Evolutionary conservation across 305 asterid species (phyloP), one percentile per base, ranked within the genome.

Genomic region (Fraxinus velutina): DNA sequence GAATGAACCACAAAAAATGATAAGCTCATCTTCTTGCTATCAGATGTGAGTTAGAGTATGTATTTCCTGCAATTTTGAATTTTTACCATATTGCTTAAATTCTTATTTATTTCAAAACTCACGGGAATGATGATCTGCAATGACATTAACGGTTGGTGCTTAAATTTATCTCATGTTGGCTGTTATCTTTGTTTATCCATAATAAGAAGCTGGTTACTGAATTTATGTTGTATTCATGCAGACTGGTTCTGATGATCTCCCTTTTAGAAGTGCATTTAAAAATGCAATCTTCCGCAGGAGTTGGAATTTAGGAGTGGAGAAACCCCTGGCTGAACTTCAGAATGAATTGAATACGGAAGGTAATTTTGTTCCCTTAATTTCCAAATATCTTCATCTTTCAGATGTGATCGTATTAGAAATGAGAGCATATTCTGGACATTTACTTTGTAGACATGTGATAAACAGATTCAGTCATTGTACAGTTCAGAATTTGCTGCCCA

Each of bases 191-290:
- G 79, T 34, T 83, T 47, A 77, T 24, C 22, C 55, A 4, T 24
- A 29, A 75, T 70, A 47, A 4, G 57, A 29, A 80, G 80, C 70
- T 81, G 70, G 32, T 78, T 78, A 75, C 75, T 36, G 83, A 89
- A 66, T 13, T 34, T 47, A 50, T 85, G 22, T 76, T 72, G 75
- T 75, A 60, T 39, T 66, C 73, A 34, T 89, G 91, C 98, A 96
- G 99, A 88, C 88, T 82, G 98, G 97, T 77, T 86, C 97, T 13
- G 98, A 93, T 83, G 92, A 85, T 84, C 88, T 96, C 76, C 92
- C 97, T 70, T 90, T 92, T 81, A 90, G 86, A 85, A 96, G 98
- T 89, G 99, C 98, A 83, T 96, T 96, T 80, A 94, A 93, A 88
- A 82, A 94, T 85, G 98, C 91, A 82, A 94, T 96, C 83, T 96